Base-by-base conservation (phyloP, 139 green algal genomes). In the Micractinium sp. region DNA sequence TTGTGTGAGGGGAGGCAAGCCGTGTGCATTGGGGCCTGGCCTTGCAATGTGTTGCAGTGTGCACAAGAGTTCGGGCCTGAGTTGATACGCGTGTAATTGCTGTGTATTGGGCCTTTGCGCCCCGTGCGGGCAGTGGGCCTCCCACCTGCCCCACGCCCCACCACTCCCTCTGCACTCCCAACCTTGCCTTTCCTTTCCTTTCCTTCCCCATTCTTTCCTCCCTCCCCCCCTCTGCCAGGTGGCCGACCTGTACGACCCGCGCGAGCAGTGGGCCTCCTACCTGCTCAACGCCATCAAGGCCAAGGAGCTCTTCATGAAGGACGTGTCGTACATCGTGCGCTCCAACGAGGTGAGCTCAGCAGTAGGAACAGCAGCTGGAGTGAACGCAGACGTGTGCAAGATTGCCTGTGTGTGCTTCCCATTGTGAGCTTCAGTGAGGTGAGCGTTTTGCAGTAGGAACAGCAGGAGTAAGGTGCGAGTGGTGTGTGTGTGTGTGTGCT, bases 221-320 rank as follows among this genome's bases (percentile, higher is more conserved):
- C 19, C 5, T 22, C 35, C n/a, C n/a, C 19, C 12, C 47, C 73
- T 1, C 73, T 14, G 15, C 35, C 85, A 89, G 87, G 95, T 98
- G 75, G 61, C 85, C 0, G 98, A 99, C 91, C 94, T 99, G 89
- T 99, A 99, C 92, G 97, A 99, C 90, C 97, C 98, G 20, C 92
- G 95, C 27, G 95, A 97, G 82, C 97, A 99, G 94, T 99, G 97
- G 97, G 97, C 96, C 22, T 96, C 93, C 41, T 99, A 97, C 93
- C 85, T 99, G 66, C 95, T 99, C 91, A 99, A 99, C 91, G 98
- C 97, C 27, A 83, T 99, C 85, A 99, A 99, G 95, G 97, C 98
- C 76, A 99, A 99, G 94, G 98, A 99, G 92, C 93, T 99, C 36
- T 96, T 98, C 73, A 92, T 95, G 56, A 91, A 88, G 33, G 95